Conservation (phyloP, 176 grass and related monocot species). For the Themeda triandra region DNA sequence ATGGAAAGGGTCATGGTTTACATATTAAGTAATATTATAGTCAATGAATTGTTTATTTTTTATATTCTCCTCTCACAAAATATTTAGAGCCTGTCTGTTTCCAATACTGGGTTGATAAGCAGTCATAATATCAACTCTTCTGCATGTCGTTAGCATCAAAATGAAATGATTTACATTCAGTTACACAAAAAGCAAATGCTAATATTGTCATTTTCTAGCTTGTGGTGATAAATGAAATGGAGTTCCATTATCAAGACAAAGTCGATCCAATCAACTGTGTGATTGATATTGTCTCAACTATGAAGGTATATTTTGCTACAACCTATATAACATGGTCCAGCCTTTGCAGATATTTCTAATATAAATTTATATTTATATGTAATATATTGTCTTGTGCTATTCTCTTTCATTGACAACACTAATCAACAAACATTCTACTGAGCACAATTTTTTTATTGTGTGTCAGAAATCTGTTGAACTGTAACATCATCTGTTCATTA, state of each 20-base stretch:
- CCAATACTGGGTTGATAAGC: no score
- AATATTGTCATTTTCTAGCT: conserved; percentile 50
- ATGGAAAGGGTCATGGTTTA: conserved; percentile 13
- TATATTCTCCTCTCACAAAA: conserved; percentile 6
- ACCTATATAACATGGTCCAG: conserved; percentile 5
- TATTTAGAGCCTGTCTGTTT: conserved; percentile 9
- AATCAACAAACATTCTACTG: neutral
- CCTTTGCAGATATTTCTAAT: neutral
- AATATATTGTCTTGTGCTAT: conserved; percentile 14
- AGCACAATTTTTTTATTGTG: no score
- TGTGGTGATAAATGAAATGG: conserved; percentile 57
- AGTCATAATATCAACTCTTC: neutral
- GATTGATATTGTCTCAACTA: conserved; percentile 48
- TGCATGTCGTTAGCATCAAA: neutral
- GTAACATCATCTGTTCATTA: neutral
- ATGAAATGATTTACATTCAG: conserved; percentile 11
- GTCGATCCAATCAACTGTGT: conserved; percentile 60
- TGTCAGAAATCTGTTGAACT: neutral
- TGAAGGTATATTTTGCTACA: conserved; percentile 60
- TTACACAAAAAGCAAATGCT: conserved; percentile 23
- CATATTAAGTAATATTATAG: neutral
- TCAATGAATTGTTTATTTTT: neutral
- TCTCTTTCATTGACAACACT: neutral
- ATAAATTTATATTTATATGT: conserved; percentile 9
- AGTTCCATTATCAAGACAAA: conserved; percentile 94